phyloP scores from a whole-genome alignment of 2,329 filamentous ascomycete genomes.

The Colletotrichum cuscutae region DNA sequence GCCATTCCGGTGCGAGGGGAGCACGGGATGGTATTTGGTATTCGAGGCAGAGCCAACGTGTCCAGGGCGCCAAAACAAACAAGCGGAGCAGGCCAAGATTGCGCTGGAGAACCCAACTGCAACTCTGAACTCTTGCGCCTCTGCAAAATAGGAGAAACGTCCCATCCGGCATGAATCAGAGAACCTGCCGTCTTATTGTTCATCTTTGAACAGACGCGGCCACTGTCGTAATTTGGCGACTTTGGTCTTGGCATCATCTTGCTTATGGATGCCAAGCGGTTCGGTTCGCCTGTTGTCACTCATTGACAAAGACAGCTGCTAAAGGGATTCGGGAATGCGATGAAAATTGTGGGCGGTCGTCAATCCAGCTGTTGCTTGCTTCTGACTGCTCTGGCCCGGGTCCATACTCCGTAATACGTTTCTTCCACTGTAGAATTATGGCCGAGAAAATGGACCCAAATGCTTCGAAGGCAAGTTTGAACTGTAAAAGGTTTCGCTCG shows the following conservation, averaged over 20 bases:
- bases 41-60: not conserved
- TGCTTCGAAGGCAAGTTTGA: not conserved
- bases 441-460: not conserved
- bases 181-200: constrained; percentile 1
- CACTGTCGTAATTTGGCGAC: constrained; percentile 20
- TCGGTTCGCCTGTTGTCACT: constrained; percentile 15
- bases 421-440: not conserved
- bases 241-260: constrained; percentile 11
- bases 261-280: constrained; percentile 6
- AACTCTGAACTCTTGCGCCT: not conserved
- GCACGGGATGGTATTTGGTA: not conserved
- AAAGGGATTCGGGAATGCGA: not conserved
- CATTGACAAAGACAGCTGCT: not conserved
- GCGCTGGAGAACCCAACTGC: constrained; percentile 5
- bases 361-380: not conserved
- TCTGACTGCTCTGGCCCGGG: not conserved
- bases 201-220: not conserved
- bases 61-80: constrained; percentile 24
- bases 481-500: not conserved
- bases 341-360: not conserved
- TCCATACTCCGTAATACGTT: not conserved
- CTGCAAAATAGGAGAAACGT: constrained; percentile 8
- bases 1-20: constrained; percentile 19
- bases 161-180: constrained; percentile 15
- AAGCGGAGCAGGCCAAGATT: constrained; percentile 20